Conservation (phyloP, 495 filamentous ascomycete species). For the Podospora sp. region DNA sequence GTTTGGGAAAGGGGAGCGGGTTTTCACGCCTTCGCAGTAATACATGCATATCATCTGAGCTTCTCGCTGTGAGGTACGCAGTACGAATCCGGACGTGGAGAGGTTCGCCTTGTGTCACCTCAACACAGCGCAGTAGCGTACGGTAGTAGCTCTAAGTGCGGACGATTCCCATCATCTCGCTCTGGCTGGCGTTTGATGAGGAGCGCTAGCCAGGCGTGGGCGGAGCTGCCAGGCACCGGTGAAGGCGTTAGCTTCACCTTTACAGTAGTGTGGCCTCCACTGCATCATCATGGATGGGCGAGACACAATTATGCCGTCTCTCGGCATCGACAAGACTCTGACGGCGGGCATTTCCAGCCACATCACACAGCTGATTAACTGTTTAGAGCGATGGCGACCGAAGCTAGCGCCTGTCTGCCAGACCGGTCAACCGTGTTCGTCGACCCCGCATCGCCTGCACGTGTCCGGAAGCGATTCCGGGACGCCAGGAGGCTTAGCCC, state of each 20-base stretch:
- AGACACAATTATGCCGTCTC: not conserved
- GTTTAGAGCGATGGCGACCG: slow-evolving; percentile 9
- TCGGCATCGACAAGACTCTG: not conserved
- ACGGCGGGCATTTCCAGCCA: not conserved
- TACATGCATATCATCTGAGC: slow-evolving; percentile 6
- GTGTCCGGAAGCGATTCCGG: slow-evolving; percentile 28
- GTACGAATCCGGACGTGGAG: too few relatives aligned
- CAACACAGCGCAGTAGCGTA: not conserved
- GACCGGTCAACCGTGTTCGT: slow-evolving; percentile 19
- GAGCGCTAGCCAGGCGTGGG: not conserved
- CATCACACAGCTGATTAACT: slow-evolving; percentile 1
- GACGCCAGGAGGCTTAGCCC: slow-evolving; percentile 19
- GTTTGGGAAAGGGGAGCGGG: not conserved
- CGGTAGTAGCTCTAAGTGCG: not conserved
- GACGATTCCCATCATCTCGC: not conserved
- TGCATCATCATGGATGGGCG: not conserved
- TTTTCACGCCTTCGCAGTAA: not conserved
- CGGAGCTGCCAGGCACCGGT: not conserved
- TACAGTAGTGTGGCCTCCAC: not conserved
- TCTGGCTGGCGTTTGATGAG: not conserved
- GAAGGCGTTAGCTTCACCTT: not conserved
- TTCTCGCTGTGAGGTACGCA: not conserved
- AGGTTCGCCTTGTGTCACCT: not conserved
- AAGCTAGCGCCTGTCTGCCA: slow-evolving; percentile 9
- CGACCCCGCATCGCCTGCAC: slow-evolving; percentile 31